Evolutionary conservation across 2,329 filamentous ascomycete species (phyloP).

Genomic region (Phoma sp.): DNA sequence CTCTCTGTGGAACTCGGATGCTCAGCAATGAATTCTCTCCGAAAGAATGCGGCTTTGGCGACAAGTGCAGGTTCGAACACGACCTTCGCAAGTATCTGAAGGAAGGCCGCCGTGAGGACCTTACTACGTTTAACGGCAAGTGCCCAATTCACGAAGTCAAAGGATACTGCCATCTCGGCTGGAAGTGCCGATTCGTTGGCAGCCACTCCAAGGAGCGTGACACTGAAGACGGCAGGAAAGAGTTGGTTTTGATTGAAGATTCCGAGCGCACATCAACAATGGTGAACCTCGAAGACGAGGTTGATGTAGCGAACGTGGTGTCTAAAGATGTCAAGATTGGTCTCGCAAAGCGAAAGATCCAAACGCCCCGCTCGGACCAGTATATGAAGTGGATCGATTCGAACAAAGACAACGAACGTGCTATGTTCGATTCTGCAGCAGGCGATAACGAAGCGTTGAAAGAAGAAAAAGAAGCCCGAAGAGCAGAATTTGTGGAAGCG

Average conservation of each 20-base stretch:
- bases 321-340: slow-evolving; percentile 73
- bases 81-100: slow-evolving; percentile 85
- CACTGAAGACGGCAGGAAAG: slow-evolving; percentile 79
- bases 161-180: slow-evolving; percentile 82
- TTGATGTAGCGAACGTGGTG: slow-evolving; percentile 79
- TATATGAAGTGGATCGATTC: slow-evolving; percentile 81
- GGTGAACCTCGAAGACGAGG: slow-evolving; percentile 56
- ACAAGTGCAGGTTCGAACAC: slow-evolving; percentile 82
- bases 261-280: slow-evolving; percentile 55
- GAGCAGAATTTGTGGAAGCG: slow-evolving; percentile 83
- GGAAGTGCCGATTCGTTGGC: slow-evolving; percentile 90
- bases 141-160: slow-evolving; percentile 83
- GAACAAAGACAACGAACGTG: slow-evolving; percentile 56
- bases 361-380: slow-evolving; percentile 75
- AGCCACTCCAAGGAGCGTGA: slow-evolving; percentile 86
- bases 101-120: slow-evolving; percentile 80
- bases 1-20: slow-evolving; percentile 77
- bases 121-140: slow-evolving; percentile 75
- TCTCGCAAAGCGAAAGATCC: slow-evolving; percentile 74
- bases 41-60: slow-evolving; percentile 74
- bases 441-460: slow-evolving; percentile 40
- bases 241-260: slow-evolving; percentile 75
- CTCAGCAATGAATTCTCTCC: slow-evolving; percentile 83
- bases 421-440: slow-evolving; percentile 45
- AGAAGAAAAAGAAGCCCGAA: slow-evolving; percentile 66